Evolutionary conservation across 441 rosid species (phyloP), one percentile per base, ranked within the genome.

Genomic region (Manihot esculenta): DNA sequence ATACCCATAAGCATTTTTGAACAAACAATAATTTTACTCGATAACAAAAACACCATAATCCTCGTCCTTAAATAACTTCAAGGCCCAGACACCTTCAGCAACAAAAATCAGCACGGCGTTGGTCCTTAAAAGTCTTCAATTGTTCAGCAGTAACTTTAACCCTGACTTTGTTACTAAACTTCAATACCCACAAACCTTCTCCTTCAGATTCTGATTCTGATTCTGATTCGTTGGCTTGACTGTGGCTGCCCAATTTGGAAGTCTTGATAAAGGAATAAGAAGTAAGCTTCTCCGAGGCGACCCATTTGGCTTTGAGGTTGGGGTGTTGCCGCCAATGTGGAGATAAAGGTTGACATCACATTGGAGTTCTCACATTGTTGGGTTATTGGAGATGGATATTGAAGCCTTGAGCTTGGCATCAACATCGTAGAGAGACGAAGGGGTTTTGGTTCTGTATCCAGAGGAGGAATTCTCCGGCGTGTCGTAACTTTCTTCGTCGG

Each of bases 301-400:
- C 81, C 99, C 99, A 94, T 79, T 90, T 94, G 69, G 99, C 97
- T 74, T 89, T 94, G 0, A 97, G 96, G 56, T 92, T 86, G 85
- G 96, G 56, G 93, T 86, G 85, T 90, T 86, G 10, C 93, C 96
- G 47, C 91, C 92, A 69, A 87, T 80, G 80, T 90, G 88, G 49
- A 86, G 89, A 75, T 90, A 90, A 33, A 92, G 97, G 81, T 86
- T 87, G 68, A 86, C 83, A 2, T 89, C 84, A 76, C 86, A 71
- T 82, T 72, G 42, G 85, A 71, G 68, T 80, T 74, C 61, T 66
- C 79, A 48, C 18, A 27, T 38, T 55, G 72, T 14, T 50, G 41
- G 38, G 57, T 27, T 38, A 68, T 17, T 18, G 82, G 47, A 1
- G 91, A 75, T 63, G 87, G 79, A 90, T 93, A 95, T 72, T 91